A percentile compares a stretch with the other conserved stretches of the same genome.
Conservation (phyloP, 139 green algal species). For the Medakamo hakoo region DNA sequence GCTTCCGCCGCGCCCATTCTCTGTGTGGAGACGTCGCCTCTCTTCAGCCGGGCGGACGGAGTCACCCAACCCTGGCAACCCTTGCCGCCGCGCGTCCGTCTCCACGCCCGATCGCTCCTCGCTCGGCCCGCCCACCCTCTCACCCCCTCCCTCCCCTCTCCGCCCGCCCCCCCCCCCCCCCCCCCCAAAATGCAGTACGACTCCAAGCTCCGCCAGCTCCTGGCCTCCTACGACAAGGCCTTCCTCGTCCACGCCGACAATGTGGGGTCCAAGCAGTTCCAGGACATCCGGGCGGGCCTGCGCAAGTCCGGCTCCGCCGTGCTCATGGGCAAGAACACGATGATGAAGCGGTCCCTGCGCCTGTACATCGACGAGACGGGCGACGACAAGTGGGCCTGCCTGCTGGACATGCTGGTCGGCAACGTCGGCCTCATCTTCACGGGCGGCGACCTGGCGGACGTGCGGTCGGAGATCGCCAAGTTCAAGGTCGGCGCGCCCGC, state of each 20-base stretch:
- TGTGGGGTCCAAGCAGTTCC: conserved; percentile 97
- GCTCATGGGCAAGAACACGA: conserved; percentile 99
- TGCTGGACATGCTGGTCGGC: conserved; percentile 80
- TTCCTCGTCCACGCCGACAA: conserved; percentile 96
- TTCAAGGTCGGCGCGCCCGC: conserved; percentile 85
- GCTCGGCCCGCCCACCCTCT: too few relatives aligned
- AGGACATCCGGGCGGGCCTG: conserved; percentile 87
- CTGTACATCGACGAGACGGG: conserved; percentile 80
- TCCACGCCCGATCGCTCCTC: too few relatives aligned
- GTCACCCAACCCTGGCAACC: too few relatives aligned
- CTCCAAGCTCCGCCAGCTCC: conserved; percentile 51
- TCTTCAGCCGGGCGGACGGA: too few relatives aligned
- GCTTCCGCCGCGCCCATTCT: too few relatives aligned
- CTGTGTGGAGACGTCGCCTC: too few relatives aligned
- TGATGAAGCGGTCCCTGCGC: conserved; percentile 92
- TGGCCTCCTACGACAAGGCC: conserved; percentile 67
- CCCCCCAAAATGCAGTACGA: conserved; percentile 58
- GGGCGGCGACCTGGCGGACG: conserved; percentile 47
- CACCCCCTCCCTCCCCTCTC: too few relatives aligned
- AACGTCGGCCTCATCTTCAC: conserved; percentile 99
- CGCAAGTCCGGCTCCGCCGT: conserved; percentile 68
- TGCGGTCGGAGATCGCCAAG: conserved; percentile 71
- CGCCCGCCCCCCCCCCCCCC: background rate
- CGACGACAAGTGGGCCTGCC: conserved; percentile 64
- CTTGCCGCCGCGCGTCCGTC: too few relatives aligned